Base-by-base conservation (phyloP, 805 yeast species). In the Ogataea parapolymorpha region DNA sequence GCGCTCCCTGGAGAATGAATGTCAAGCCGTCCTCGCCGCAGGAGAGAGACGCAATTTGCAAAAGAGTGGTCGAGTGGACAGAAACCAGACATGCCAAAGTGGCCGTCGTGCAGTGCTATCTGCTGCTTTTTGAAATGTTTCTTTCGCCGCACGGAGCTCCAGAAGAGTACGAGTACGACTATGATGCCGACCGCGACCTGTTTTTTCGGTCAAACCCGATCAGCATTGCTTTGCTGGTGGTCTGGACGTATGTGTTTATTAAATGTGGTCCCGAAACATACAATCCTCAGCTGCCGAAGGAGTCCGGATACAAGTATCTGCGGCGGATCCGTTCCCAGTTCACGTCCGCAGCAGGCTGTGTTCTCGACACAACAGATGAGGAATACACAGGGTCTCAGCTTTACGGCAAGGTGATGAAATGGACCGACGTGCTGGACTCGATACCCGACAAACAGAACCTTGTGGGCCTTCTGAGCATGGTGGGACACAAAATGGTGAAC, bases 1-100 rank as follows among this genome's bases (percentile, higher is more conserved):
- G 96, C 1, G 85, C 88, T 6, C 93, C 93, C 1, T 77, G 83
- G 64, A 74, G 89, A 53, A 80, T 84, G 81, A 84, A 77, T 53
- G 87, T 81, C 26, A 68, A 67, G 27, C 79, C 84, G 9, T 75
- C 77, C 5, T 64, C 66, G 8, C 56, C 65, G 1, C 81, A 77
- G 42, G 66, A 61, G 27, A 72, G 77, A 48, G 70, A 70, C 16
- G 63, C 69, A 3, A 78, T 76, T 10, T 66, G 70, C 28, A 62
- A 62, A 11, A 66, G 80, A 48, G 72, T 84, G 14, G 59, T 65
- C 26, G 75, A 69, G 36, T 77, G 85, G 80, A 67, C 80, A 1
- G 53, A 56, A 5, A 65, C 73, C 8, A 43, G 58, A 11, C 70
- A 66, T 46, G 85, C 82, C 7, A 69, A 72, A 44, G 61, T 76